Conservation (phyloP, 805 yeast genomes). For the Starmerella geochares region DNA sequence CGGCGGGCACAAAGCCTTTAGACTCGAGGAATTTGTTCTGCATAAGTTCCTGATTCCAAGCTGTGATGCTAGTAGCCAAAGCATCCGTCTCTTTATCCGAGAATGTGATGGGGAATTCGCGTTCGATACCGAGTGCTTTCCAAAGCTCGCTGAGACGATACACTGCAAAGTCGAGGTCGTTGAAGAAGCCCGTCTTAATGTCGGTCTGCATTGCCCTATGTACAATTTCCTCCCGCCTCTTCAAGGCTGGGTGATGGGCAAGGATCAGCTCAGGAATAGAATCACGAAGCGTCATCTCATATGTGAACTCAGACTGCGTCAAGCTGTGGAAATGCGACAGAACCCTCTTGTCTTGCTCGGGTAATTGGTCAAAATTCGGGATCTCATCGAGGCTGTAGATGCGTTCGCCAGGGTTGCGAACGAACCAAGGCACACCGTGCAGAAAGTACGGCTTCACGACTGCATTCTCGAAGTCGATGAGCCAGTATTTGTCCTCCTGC, state of each 20-base stretch:
- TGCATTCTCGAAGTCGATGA: constrained; percentile 77
- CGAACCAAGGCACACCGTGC: constrained; percentile 69
- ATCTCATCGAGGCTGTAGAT: constrained; percentile 68
- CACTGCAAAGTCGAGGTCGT: constrained; percentile 25
- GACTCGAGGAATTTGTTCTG: constrained; percentile 79
- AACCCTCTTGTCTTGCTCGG: constrained; percentile 65
- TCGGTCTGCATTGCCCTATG: constrained; percentile 27
- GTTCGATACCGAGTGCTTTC: constrained; percentile 19
- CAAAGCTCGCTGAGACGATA: constrained; percentile 22
- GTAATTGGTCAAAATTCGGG: constrained; percentile 55
- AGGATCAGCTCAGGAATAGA: constrained; percentile 58
- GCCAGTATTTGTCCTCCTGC: constrained; percentile 34
- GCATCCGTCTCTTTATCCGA: constrained; percentile 48
- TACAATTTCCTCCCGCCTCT: constrained; percentile 36
- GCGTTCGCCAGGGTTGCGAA: constrained; percentile 81
- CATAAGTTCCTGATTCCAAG: constrained; percentile 57
- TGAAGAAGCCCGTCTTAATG: constrained; percentile 24
- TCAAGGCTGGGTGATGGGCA: constrained; percentile 70
- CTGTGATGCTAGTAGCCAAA: constrained; percentile 49
- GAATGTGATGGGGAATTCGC: constrained; percentile 49
- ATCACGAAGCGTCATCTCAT: constrained; percentile 69
- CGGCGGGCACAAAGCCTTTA: constrained; percentile 93
- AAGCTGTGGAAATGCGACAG: constrained; percentile 77
- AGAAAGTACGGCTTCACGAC: constrained; percentile 72
- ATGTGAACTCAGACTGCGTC: constrained; percentile 81